These are phyloP conservation scores for Aspergillus sp. DNA, from an alignment of 2,329 filamentous ascomycete genomes.

Conservation along the genomic window DNA sequence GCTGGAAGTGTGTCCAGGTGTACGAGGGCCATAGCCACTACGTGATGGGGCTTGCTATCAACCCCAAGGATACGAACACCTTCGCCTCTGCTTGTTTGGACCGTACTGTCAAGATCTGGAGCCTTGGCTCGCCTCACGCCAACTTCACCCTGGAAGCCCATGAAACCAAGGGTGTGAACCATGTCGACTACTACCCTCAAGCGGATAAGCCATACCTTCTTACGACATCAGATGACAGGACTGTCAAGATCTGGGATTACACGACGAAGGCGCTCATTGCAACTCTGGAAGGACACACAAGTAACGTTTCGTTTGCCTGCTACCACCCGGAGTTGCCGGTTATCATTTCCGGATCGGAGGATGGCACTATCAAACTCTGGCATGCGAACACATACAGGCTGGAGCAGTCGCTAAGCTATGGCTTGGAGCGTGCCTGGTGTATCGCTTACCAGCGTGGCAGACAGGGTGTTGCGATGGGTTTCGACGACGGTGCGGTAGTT, in stretches of 20 bases:
- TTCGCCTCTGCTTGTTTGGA: slow-evolving; percentile 94
- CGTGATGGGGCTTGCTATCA: slow-evolving; percentile 95
- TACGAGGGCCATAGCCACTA: slow-evolving; percentile 97
- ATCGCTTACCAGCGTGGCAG: slow-evolving; percentile 92
- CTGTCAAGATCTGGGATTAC: slow-evolving; percentile 98
- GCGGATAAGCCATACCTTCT: slow-evolving; percentile 80
- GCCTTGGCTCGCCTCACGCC: slow-evolving; percentile 84
- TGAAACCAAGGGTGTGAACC: slow-evolving; percentile 96
- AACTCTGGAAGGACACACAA: slow-evolving; percentile 93
- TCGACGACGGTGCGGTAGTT: slow-evolving; percentile 95
- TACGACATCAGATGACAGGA: slow-evolving; percentile 93
- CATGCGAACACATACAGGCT: slow-evolving; percentile 96
- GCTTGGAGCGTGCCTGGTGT: slow-evolving; percentile 95
- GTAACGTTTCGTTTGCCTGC: slow-evolving; percentile 96
- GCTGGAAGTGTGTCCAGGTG: slow-evolving; percentile 95
- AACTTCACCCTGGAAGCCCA: slow-evolving; percentile 98
- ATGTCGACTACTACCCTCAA: slow-evolving; percentile 82
- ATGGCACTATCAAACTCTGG: slow-evolving; percentile 97
- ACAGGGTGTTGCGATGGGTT: slow-evolving; percentile 92
- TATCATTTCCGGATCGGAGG: slow-evolving; percentile 96
- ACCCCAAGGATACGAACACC: slow-evolving; percentile 94
- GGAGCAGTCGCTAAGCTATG: slow-evolving; percentile 95
- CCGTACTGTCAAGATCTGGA: slow-evolving; percentile 97
- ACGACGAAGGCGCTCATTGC: slow-evolving; percentile 97
- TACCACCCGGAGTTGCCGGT: slow-evolving; percentile 96